phyloP scores from a whole-genome alignment of 2,329 filamentous ascomycete species.

The Dactylellina drechsleri region DNA sequence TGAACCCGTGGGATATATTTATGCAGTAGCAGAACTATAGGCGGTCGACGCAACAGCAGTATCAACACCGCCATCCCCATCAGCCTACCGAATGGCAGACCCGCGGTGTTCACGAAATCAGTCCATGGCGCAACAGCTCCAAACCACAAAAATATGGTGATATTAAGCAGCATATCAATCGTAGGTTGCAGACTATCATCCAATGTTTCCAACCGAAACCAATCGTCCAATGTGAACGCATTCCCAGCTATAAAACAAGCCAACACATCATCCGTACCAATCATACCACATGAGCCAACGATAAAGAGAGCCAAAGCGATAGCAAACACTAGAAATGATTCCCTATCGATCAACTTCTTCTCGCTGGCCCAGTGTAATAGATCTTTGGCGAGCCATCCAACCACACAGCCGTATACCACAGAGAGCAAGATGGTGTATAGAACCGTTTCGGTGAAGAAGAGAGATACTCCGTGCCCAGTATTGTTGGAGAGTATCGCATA shows the following conservation, averaged over 20 bases:
- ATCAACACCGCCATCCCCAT: conserved; percentile 79
- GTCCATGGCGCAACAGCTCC: conserved; percentile 86
- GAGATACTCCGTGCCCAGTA: conserved; percentile 71
- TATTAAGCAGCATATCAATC: conserved; percentile 92
- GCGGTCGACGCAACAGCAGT: conserved; percentile 79
- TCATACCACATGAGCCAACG: conserved; percentile 83
- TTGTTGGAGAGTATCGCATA: conserved; percentile 73
- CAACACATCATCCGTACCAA: conserved; percentile 88
- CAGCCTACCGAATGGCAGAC: conserved; percentile 76
- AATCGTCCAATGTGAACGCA: conserved; percentile 74
- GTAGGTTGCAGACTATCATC: conserved; percentile 95
- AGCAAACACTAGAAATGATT: conserved; percentile 87
- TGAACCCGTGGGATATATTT: conserved; percentile 82
- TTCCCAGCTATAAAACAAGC: conserved; percentile 94
- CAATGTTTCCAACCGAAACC: conserved; percentile 87
- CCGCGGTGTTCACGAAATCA: conserved; percentile 71
- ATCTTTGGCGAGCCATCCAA: conserved; percentile 84
- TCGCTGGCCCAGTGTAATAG: conserved; percentile 85
- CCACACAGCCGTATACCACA: conserved; percentile 76
- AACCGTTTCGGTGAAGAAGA: conserved; percentile 89
- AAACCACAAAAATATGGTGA: conserved; percentile 89
- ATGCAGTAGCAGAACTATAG: conserved; percentile 78
- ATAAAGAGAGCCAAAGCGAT: conserved; percentile 77
- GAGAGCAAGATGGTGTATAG: conserved; percentile 83
- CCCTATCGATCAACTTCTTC: conserved; percentile 81